A percentile compares a stretch with the other conserved stretches of the same genome.
Conservation (phyloP, 2,329 filamentous ascomycete species). For the Aspergillus amoenus region DNA sequence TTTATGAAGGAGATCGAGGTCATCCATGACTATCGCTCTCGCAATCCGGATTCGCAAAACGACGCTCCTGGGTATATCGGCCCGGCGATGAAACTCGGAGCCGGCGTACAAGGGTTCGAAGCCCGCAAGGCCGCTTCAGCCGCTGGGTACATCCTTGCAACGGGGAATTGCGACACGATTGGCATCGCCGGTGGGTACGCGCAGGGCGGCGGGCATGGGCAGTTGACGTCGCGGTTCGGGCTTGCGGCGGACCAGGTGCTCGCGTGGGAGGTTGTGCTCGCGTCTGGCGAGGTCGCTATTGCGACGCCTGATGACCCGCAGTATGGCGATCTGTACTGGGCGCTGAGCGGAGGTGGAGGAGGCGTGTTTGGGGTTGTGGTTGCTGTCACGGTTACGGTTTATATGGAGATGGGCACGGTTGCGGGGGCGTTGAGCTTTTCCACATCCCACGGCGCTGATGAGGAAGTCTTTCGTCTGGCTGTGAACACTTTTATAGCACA, state of each 20-base stretch:
- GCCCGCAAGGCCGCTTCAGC: slow-evolving; percentile 47
- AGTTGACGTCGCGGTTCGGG: slow-evolving; percentile 55
- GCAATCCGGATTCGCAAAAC: neutral
- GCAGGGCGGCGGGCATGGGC: slow-evolving; percentile 60
- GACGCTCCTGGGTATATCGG: slow-evolving; percentile 47
- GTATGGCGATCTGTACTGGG: slow-evolving; percentile 64
- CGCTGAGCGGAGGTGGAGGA: slow-evolving; percentile 57
- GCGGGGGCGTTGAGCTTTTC: too few relatives aligned
- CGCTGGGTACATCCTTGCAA: slow-evolving; percentile 50
- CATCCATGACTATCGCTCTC: slow-evolving; percentile 35
- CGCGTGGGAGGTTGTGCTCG: slow-evolving; percentile 26
- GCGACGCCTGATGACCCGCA: slow-evolving; percentile 16
- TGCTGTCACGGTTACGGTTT: too few relatives aligned
- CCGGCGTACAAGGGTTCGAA: slow-evolving; percentile 53
- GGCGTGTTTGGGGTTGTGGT: too few relatives aligned
- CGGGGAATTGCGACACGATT: too few relatives aligned
- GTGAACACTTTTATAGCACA: too few relatives aligned
- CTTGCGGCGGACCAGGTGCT: slow-evolving; percentile 42
- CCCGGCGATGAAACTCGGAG: slow-evolving; percentile 53
- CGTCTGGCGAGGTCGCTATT: slow-evolving; percentile 26
- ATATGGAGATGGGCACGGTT: too few relatives aligned
- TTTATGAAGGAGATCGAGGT: slow-evolving; percentile 45
- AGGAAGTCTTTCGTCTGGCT: too few relatives aligned
- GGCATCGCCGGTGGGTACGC: slow-evolving; percentile 52
- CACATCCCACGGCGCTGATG: too few relatives aligned